Evolutionary conservation across 306 rosid species (phyloP).

Genomic region (Senna siamea): DNA sequence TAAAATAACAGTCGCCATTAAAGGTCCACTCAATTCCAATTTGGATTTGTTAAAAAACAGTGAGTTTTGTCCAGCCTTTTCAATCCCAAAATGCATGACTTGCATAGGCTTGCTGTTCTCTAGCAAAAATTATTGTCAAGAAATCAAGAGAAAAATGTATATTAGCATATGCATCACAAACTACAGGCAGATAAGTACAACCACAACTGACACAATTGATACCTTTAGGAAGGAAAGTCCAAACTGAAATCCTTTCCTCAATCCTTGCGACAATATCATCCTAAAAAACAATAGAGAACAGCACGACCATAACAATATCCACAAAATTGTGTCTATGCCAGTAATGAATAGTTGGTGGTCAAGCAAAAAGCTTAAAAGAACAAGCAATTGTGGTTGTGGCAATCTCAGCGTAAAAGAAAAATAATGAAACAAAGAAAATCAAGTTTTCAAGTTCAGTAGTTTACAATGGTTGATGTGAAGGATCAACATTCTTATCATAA

Average conservation of each 20-base stretch:
- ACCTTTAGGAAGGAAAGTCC: conserved; percentile 98
- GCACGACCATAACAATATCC: conserved; percentile 4
- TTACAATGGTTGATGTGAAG: too few relatives aligned
- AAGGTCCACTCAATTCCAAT: conserved; percentile 50
- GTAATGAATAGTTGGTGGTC: neutral
- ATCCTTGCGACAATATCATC: conserved; percentile 71
- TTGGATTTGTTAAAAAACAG: conserved; percentile 50
- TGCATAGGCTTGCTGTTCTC: conserved; percentile 69
- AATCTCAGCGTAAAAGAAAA: conserved; percentile 11
- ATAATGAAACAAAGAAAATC: neutral
- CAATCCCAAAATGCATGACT: conserved; percentile 50
- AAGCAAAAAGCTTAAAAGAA: conserved; percentile 33
- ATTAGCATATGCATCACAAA: conserved; percentile 15
- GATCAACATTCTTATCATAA: conserved; percentile 10
- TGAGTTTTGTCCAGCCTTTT: conserved; percentile 44
- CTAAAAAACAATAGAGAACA: conserved; percentile 46
- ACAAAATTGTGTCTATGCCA: neutral
- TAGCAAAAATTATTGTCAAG: conserved; percentile 38
- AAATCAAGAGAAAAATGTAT: conserved; percentile 3
- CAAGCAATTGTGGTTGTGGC: conserved; percentile 19
- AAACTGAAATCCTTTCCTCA: conserved; percentile 75
- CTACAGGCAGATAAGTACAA: neutral
- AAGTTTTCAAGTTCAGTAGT: conserved; percentile 8
- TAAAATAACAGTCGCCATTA: conserved; percentile 76
- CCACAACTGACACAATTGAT: conserved; percentile 25